Evolutionary conservation across 2,329 filamentous ascomycete genomes (phyloP).

Genomic region (Aschersonia sp.): DNA sequence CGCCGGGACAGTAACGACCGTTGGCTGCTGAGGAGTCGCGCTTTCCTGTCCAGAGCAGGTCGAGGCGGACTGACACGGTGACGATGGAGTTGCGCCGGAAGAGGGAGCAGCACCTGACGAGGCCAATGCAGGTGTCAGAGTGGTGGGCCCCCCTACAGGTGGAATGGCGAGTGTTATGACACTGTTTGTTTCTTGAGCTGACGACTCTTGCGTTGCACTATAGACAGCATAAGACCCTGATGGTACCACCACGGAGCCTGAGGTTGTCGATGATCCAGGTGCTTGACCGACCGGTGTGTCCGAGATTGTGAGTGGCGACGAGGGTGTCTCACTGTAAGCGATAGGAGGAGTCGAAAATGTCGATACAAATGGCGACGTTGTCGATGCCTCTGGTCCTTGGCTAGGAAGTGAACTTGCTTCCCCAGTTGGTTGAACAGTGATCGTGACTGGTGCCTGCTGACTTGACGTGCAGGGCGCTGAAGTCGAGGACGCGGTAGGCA

Average conservation of each 20-base stretch:
- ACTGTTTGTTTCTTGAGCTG: no score
- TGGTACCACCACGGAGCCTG: no score
- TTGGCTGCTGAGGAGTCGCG: not conserved
- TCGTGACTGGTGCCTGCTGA: not conserved
- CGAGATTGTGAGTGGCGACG: not conserved
- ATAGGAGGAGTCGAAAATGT: not conserved
- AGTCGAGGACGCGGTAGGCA: conserved; percentile 1
- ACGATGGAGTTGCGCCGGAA: no score
- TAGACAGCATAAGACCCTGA: no score
- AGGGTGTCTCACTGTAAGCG: not conserved
- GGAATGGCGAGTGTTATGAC: no score
- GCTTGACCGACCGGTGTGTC: not conserved
- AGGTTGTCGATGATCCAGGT: no score
- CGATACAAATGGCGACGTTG: conserved; percentile 1
- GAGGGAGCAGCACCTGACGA: no score
- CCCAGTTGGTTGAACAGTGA: not conserved
- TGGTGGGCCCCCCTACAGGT: no score
- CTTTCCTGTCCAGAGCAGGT: not conserved
- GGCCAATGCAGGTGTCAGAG: no score
- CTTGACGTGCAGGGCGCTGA: conserved; percentile 1
- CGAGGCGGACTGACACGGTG: no score
- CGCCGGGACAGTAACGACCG: not conserved
- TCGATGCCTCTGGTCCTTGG: conserved; percentile 6
- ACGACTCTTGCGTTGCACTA: no score
- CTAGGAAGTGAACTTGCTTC: conserved; percentile 4